Evolutionary conservation across 805 yeast species (phyloP), one percentile per base, ranked within the genome.

Genomic region (Candida lessepsii): DNA sequence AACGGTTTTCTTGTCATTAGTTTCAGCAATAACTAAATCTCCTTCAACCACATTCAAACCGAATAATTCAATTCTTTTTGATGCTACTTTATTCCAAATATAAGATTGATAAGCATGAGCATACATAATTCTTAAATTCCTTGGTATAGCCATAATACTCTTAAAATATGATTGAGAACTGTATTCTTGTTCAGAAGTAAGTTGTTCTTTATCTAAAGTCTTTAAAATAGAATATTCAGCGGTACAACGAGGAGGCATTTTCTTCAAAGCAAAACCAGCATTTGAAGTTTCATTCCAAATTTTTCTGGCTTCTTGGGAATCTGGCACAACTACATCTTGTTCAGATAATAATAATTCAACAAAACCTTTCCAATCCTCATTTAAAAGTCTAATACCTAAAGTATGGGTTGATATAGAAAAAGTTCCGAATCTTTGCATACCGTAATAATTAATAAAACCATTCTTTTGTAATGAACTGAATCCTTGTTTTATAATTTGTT

Each of bases 371-470:
- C 95, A 93, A 41, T 89, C 80, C 25, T 77, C 78, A 35, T 78
- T 71, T 36, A 93, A 65, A 19, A 91, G 70, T 46, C 73, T 73
- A 46, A 77, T 78, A 35, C 99, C 99, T 39, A 90, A 71, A 21
- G 73, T 76, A 61, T 93, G 97, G 0, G 99, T 90, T 2, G 98
- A 87, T 20, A 89, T 73, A 9, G 96, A 86, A 56, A 88, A 91
- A 0, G 99, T 90, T 20, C 99, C 99, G 60, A 93, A 93, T 56
- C 99, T 72, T 68, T 93, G 99, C 90, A 93, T 83, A n/a, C 99
- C 99, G 59, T 76, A 93, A 57, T 93, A 93, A 61, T 93, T 93
- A 48, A 93, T 83, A 54, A 87, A 93, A 0, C 99, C 99, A 20
- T 74, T 69, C 1, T 68, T 69, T 37, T 69, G 67, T 38, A 91